A percentile compares a stretch with the other conserved stretches of the same genome.
phyloP scores from a whole-genome alignment of 2,329 filamentous ascomycete species.

The Epicoccum sorghinum region DNA sequence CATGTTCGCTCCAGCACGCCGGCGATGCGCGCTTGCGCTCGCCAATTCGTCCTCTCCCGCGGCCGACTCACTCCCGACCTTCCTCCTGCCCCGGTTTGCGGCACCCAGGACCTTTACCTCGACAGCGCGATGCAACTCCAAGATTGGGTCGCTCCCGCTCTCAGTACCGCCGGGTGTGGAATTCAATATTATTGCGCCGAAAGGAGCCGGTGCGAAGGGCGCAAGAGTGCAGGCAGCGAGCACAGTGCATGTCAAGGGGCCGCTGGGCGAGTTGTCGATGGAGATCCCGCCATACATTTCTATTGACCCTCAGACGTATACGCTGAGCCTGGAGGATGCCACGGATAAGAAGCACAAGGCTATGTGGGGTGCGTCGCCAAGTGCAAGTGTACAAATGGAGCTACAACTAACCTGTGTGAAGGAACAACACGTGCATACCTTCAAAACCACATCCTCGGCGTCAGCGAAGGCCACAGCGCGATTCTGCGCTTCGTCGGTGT shows the following conservation, averaged over 20 bases:
- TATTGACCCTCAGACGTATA: conserved; percentile 69
- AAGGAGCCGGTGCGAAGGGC: conserved; percentile 60
- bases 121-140: conserved; percentile 70
- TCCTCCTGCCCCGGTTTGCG: conserved; percentile 69
- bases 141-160: conserved; percentile 75
- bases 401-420: too few species aligned
- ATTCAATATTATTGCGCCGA: conserved; percentile 70
- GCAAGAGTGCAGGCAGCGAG: conserved; percentile 68
- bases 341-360: conserved; percentile 77
- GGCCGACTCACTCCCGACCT: conserved; percentile 67
- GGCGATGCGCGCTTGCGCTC: conserved; percentile 60
- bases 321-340: conserved; percentile 72
- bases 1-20: conserved; percentile 71
- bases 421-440: conserved; percentile 90
- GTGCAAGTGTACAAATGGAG: too few species aligned
- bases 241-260: conserved; percentile 78
- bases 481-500: conserved; percentile 93
- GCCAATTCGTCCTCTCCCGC: conserved; percentile 51
- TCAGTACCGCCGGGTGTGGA: conserved; percentile 65
- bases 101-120: conserved; percentile 70
- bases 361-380: conserved; percentile 80
- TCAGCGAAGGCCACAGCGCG: conserved; percentile 94
- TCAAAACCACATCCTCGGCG: conserved; percentile 87
- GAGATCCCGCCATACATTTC: conserved; percentile 79
- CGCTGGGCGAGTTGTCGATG: conserved; percentile 78